These are phyloP conservation scores for Rhynchosporium graminicola DNA, from an alignment of 2,329 filamentous ascomycete species.

Conservation along the genomic window DNA sequence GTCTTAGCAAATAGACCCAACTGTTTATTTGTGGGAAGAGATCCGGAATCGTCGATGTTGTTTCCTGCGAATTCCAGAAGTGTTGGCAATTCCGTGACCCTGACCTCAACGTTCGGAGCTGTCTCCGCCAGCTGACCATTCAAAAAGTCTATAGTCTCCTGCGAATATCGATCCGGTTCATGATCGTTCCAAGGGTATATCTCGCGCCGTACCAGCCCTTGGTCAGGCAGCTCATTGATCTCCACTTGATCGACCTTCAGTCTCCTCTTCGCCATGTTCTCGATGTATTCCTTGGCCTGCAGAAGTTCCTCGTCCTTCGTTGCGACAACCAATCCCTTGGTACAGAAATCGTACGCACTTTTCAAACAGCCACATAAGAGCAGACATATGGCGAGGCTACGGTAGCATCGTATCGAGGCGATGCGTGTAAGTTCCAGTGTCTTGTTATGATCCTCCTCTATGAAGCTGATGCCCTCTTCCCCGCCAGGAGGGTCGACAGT, in stretches of 20 bases:
- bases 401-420: constrained; percentile 59
- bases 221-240: constrained; percentile 63
- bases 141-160: constrained; percentile 67
- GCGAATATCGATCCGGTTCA: constrained; percentile 70
- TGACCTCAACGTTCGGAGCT: constrained; percentile 80
- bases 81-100: constrained; percentile 72
- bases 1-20: constrained; percentile 87
- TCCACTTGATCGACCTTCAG: constrained; percentile 49
- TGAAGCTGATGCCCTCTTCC: constrained; percentile 27
- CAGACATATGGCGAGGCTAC: constrained; percentile 58
- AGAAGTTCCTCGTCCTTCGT: constrained; percentile 58
- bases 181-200: constrained; percentile 70
- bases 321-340: constrained; percentile 58
- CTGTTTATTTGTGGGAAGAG: constrained; percentile 66
- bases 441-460: constrained; percentile 42
- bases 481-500: constrained; percentile 25
- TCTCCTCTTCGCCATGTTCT: constrained; percentile 52
- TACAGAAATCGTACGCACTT: constrained; percentile 66
- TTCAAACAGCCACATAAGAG: constrained; percentile 68
- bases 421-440: constrained; percentile 48
- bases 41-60: constrained; percentile 48
- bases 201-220: constrained; percentile 67
- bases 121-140: constrained; percentile 69
- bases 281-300: constrained; percentile 55
- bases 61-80: constrained; percentile 54